Evolutionary conservation across 768 basidiomycete species (phyloP).

Genomic region (Fistulinella prunicolor): DNA sequence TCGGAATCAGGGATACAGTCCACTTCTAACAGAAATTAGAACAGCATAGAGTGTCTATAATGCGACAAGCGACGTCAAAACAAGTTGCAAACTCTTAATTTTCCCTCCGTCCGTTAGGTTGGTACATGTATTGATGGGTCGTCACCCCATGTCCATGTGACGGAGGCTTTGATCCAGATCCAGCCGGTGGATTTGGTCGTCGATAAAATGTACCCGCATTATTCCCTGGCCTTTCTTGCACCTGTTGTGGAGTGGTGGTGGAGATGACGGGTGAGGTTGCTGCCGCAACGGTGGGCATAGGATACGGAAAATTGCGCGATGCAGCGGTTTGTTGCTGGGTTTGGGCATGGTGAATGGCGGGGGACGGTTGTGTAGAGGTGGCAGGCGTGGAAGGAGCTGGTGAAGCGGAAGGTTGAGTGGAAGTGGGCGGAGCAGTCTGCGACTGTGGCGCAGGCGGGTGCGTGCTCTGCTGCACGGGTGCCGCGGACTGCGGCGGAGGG

Average conservation of each 20-base stretch:
- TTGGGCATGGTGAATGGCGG: slow-evolving; percentile 30
- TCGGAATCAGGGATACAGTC: slow-evolving; percentile 5
- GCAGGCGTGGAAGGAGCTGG: slow-evolving; percentile 35
- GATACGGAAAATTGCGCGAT: slow-evolving; percentile 50
- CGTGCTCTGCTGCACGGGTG: slow-evolving; percentile 21
- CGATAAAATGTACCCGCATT: slow-evolving; percentile 53
- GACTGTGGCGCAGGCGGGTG: slow-evolving; percentile 34
- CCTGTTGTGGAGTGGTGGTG: slow-evolving; percentile 39
- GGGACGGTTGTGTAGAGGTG: slow-evolving; percentile 36
- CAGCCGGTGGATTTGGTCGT: slow-evolving; percentile 34
- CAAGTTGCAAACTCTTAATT: slow-evolving; percentile 11
- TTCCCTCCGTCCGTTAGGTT: slow-evolving; percentile 40
- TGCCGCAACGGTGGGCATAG: slow-evolving; percentile 71
- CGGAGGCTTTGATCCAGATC: slow-evolving; percentile 22
- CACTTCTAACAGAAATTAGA: slow-evolving; percentile 2
- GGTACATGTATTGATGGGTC: slow-evolving; percentile 45
- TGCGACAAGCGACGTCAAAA: slow-evolving; percentile 7
- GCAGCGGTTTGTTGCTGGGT: slow-evolving; percentile 28
- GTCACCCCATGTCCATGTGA: slow-evolving; percentile 26
- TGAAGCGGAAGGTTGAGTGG: slow-evolving; percentile 29
- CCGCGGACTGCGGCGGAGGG: slow-evolving; percentile 17
- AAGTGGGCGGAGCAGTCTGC: slow-evolving; percentile 24
- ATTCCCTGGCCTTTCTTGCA: slow-evolving; percentile 22
- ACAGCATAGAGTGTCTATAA: slow-evolving; percentile 1
- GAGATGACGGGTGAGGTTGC: slow-evolving; percentile 56